Percentiles rank a stretch among this genome's conserved stretches.
Evolutionary conservation across 2,329 filamentous ascomycete genomes (phyloP).

Genomic region (Ceratocystiopsis sp.): DNA sequence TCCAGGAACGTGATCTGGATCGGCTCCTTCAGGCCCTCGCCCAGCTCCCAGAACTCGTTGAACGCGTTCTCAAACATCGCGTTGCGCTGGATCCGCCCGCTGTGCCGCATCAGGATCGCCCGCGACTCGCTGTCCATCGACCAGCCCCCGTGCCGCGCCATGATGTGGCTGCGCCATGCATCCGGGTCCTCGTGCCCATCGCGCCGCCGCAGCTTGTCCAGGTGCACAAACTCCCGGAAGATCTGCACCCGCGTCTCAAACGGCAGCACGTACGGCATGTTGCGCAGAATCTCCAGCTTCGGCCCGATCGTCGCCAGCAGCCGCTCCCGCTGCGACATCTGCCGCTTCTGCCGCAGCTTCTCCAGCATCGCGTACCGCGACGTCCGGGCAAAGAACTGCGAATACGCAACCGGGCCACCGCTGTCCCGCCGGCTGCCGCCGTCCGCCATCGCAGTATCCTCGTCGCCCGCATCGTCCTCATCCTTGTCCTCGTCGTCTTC

Average conservation of each 20-base stretch:
- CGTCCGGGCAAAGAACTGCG: constrained; percentile 37
- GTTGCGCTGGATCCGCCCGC: constrained; percentile 63
- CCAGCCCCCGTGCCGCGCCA: constrained; percentile 20
- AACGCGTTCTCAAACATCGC: constrained; percentile 76
- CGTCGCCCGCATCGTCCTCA: constrained; percentile 15
- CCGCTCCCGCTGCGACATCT: constrained; percentile 49
- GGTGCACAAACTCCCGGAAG: constrained; percentile 77
- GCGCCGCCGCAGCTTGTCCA: constrained; percentile 61
- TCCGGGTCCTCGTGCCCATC: constrained; percentile 56
- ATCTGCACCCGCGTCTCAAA: constrained; percentile 84
- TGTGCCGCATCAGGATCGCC: constrained; percentile 40
- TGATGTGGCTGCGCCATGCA: constrained; percentile 49
- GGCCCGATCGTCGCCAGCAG: constrained; percentile 67
- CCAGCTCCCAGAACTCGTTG: constrained; percentile 63
- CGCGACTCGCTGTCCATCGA: constrained; percentile 12
- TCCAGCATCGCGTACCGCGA: constrained; percentile 49
- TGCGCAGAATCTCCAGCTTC: constrained; percentile 75
- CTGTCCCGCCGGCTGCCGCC: constrained; percentile 15
- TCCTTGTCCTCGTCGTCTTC: constrained; percentile 21
- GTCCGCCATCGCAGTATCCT: constrained; percentile 20
- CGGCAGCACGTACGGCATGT: constrained; percentile 94
- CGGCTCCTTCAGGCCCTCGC: constrained; percentile 75
- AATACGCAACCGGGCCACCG: constrained; percentile 13
- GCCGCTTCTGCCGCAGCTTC: constrained; percentile 43
- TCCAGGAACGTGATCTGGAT: constrained; percentile 96